Base-by-base conservation (phyloP, 768 basidiomycete genomes). In the Panellus pusillus region DNA sequence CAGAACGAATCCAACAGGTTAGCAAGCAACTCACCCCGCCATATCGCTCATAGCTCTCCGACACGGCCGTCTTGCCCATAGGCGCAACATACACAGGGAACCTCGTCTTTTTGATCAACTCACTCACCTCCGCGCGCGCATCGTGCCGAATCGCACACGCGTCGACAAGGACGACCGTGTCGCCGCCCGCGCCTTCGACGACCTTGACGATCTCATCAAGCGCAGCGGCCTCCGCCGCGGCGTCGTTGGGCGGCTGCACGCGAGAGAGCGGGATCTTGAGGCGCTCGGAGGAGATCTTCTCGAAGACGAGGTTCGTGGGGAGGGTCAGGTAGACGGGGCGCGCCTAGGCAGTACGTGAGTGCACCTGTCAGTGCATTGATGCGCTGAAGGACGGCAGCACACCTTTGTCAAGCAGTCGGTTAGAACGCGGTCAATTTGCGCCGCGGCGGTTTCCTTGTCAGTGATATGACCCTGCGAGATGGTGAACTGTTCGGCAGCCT, bases 311-410 rank as follows among this genome's bases (percentile, higher is more conserved):
- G 66, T 98, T 89, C 7, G 87, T 94, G 1, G 93, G 95, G 12
- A 98, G 75, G 32, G 86, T 81, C 37, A 98, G 70, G 65, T 98
- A 98, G 28, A 89, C 91, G 0, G 95, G 95, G 17, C 91, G 84
- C 28, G 86, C 88, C 24, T 24, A 6, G 24, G 6, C 24, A 24
- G 24, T 24, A 24, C 24, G 24, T 24, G 24, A 24, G 24, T 24
- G 6, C 24, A 24, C 24, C 24, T 24, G 3, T 24, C 24, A 24
- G 24, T 24, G 24, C 24, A 24, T 24, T 24, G 24, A 24, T 24
- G 24, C 24, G 24, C 24, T 24, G 24, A 24, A 24, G 24, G 24
- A 24, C 24, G 24, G 24, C 24, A 24, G 6, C 6, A 24, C 24
- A 24, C 24, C 81, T 64, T 69, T 15, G 78, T 79, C 32, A 89